Evolutionary conservation across 495 filamentous ascomycete species (phyloP), one percentile per base, ranked within the genome.

Genomic region (Parachaetomium inaequale): DNA sequence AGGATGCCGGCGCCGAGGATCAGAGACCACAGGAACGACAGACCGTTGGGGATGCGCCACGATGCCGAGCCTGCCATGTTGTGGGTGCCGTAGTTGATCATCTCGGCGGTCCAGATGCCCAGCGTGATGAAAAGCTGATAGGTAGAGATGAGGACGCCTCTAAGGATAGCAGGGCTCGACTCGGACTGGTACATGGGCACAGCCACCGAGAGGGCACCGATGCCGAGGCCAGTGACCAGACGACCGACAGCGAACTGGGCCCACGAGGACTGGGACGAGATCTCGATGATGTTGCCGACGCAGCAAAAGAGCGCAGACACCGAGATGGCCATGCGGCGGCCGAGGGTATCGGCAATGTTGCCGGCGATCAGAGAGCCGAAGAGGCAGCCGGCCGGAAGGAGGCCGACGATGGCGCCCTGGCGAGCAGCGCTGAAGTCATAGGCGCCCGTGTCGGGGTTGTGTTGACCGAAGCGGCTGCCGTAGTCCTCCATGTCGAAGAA

Each of bases 71-170:
- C 76, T 23, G 62, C 34, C 45, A 72, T 73, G 45, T 75, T 75
- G 28, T 83, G 66, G 26, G 90, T 92, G 40, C 89, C 90, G 71
- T 79, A 94, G 75, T 94, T 92, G 80, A 93, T 81, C 74, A 88
- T 85, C 74, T 91, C 85, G 63, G 90, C 88, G 49, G 86, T 83
- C 76, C 91, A 91, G 75, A 93, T 94, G 65, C 91, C 91, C 60
- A 92, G 80, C 31, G 91, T 91, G 72, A 94, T 89, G 77, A 94
- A 92, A 25, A 95, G 83, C 77, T 95, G 91, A 79, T 95, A 94
- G 45, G 82, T 82, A 61, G 81, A 85, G 63, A 90, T 81, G 62
- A 89, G 81, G 54, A 87, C 78, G 71, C 86, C 87, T 63, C 88
- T 84, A 62, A 91, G 80, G 66, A 86, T 83, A 40, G 75, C 70